Evolutionary conservation across 208 protist genomes (phyloP), one percentile per base, ranked within the genome.

Genomic region (Trypanosoma lewisi): DNA sequence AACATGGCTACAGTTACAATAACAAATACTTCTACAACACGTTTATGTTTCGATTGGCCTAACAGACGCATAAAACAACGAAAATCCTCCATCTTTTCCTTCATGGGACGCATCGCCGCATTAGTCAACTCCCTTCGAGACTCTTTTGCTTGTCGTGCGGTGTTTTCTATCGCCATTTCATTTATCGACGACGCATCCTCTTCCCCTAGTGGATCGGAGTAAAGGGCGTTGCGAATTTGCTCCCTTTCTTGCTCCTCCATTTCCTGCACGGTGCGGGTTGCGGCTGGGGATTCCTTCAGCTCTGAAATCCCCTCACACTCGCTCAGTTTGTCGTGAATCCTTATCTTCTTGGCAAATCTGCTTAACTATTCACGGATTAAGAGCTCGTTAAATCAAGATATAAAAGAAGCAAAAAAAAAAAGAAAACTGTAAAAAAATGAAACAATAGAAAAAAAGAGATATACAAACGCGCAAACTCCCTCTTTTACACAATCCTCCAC

Each of bases 161-260:
- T 89, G 57, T 94, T 82, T 1, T 74, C 14, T 19, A 36, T 65
- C 4, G 63, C 70, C 19, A 78, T 23, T 39, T 83, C 73, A 1
- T 74, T 65, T 11, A 41, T 59, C 12, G 77, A 68, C 27, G 45
- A 50, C 4, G 21, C 60, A 37, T 78, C 58, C 4, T 62, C 65
- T 6, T 33, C 60, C n/a, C 75, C 67, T 14, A 83, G 75, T 28
- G 82, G 70, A 5, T 82, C 83, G 57, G 70, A 66, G 69, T 94
- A 94, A 6, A 91, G 75, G 0, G 66, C 56, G 25, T 85, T 71
- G 58, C 84, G 87, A 47, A 91, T 67, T 34, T 66, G 66, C n/a
- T 75, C 73, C 47, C 74, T 81, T 60, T 94, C 87, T 19, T 87
- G 70, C 17, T 50, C 63, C 75, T 91, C 77, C 16, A 87, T 70